Evolutionary conservation across 208 protist genomes (phyloP).

Genomic region (Crithidia fasciculata): DNA sequence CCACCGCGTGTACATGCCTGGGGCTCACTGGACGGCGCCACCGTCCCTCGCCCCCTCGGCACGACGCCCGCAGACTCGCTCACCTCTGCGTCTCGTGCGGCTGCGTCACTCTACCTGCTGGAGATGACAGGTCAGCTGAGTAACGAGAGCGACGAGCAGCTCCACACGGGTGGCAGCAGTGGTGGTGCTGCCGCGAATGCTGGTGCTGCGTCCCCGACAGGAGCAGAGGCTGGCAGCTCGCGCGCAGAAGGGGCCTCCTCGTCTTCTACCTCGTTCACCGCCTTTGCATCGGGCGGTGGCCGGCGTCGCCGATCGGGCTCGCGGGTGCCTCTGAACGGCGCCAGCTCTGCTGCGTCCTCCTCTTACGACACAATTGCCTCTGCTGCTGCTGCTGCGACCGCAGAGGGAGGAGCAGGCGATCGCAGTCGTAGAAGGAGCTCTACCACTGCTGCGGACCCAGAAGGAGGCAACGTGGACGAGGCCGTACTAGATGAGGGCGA

Average conservation of each 20-base stretch:
- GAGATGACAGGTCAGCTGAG: constrained; percentile 22
- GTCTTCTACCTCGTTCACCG: background rate
- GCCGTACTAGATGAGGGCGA: constrained; percentile 12
- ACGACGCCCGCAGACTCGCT: constrained; percentile 14
- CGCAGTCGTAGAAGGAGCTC: background rate
- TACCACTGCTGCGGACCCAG: background rate
- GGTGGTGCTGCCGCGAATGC: background rate
- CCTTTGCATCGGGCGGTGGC: background rate
- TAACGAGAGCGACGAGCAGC: background rate
- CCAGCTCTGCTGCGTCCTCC: background rate
- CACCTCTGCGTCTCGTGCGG: constrained; percentile 7
- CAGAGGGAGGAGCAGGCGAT: too few species aligned
- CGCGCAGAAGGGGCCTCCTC: constrained; percentile 1
- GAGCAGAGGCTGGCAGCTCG: background rate
- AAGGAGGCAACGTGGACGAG: background rate
- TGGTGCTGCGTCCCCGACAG: background rate
- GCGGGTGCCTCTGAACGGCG: background rate
- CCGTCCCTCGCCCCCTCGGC: background rate
- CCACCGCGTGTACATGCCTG: background rate
- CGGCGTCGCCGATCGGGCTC: constrained; percentile 11
- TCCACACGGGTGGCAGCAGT: too few species aligned
- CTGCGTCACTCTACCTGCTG: constrained; percentile 16
- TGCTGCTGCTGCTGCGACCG: too few species aligned
- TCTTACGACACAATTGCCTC: background rate
- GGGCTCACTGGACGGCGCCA: background rate